Evolutionary conservation across 1,284 basidiomycete genomes (phyloP).

Genomic region (Phenoliferia sp.): DNA sequence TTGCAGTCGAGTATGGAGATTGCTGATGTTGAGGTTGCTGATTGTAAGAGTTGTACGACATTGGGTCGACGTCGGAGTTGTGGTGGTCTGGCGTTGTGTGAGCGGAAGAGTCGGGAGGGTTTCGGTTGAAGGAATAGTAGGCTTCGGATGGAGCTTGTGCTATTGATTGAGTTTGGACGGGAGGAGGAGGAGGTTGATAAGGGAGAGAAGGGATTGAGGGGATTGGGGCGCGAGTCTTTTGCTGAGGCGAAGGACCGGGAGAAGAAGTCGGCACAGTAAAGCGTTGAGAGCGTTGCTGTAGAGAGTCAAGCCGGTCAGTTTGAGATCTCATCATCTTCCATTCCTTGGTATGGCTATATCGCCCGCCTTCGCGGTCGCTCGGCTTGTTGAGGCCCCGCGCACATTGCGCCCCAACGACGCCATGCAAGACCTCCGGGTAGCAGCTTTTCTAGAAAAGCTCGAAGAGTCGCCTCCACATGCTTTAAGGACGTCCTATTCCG

Average conservation of each 20-base stretch:
- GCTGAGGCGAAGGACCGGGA: conserved; percentile 4
- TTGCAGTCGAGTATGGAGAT: too few species aligned
- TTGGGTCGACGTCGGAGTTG: background rate
- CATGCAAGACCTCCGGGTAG: too few species aligned
- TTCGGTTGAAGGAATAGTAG: background rate
- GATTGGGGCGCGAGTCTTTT: background rate
- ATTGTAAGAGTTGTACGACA: background rate
- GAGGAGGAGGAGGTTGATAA: conserved; percentile 16
- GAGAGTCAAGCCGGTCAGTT: too few species aligned
- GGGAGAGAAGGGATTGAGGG: conserved; percentile 7
- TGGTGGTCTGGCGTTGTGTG: background rate
- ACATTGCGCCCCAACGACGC: too few species aligned
- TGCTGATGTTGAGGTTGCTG: background rate
- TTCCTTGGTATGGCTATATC: too few species aligned
- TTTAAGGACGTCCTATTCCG: too few species aligned
- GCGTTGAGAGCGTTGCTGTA: conserved; percentile 34
- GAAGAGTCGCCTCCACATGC: too few species aligned
- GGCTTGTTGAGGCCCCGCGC: too few species aligned
- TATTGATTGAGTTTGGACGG: conserved; percentile 8
- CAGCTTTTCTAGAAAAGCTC: too few species aligned
- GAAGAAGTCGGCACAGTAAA: conserved; percentile 30
- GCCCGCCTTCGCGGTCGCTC: too few species aligned
- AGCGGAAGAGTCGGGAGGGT: too few species aligned
- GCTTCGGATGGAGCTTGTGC: background rate
- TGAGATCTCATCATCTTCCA: too few species aligned